A percentile compares a stretch with the other conserved stretches of the same genome.
Evolutionary conservation across 2,329 filamentous ascomycete genomes (phyloP).

Genomic region (Bretziella fagacearum): DNA sequence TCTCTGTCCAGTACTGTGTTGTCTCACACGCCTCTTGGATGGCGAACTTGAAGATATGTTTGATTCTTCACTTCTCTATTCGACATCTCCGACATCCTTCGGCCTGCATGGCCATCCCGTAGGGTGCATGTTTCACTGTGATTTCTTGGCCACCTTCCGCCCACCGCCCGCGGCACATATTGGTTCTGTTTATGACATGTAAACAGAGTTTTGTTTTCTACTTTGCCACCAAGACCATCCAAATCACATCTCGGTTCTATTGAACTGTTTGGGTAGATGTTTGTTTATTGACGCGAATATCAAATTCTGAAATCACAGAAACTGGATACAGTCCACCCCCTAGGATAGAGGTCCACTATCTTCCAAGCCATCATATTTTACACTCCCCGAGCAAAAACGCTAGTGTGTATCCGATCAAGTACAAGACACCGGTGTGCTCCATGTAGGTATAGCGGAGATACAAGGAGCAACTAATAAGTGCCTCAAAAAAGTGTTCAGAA

Average conservation of each 20-base stretch:
- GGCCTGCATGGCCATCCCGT: background rate
- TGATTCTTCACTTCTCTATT: background rate
- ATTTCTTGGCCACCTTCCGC: background rate
- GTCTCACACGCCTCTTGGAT: background rate
- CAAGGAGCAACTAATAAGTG: too few species aligned
- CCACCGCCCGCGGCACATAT: background rate
- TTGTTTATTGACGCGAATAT: too few species aligned
- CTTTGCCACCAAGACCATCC: background rate
- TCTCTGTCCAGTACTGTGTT: background rate
- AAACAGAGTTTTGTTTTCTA: background rate
- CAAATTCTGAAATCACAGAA: too few species aligned
- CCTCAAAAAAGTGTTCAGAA: too few species aligned
- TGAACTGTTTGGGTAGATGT: background rate
- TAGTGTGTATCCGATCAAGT: too few species aligned
- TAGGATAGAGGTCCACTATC: too few species aligned
- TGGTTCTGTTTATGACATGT: background rate
- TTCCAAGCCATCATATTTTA: too few species aligned
- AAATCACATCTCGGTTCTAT: background rate
- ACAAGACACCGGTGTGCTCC: too few species aligned
- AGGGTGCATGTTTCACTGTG: background rate
- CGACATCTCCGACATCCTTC: slow-evolving; percentile 1
- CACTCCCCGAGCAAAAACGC: too few species aligned
- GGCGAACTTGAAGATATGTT: background rate
- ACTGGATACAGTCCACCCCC: too few species aligned
- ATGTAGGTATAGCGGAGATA: too few species aligned